Evolutionary conservation across 306 rosid genomes (phyloP).

Genomic region (Fragaria iinumae): DNA sequence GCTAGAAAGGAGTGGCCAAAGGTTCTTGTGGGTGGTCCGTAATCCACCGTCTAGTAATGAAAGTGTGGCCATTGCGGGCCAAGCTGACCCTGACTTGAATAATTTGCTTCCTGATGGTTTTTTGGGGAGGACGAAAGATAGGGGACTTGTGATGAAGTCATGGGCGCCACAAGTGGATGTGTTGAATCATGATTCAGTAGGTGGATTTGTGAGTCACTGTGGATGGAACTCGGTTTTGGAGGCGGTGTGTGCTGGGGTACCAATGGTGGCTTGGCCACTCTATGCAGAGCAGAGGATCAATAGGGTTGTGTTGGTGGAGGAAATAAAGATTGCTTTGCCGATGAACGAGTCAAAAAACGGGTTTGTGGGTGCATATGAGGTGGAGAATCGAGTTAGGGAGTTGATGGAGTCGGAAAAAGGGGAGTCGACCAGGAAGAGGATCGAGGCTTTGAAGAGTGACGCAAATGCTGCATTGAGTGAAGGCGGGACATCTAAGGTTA

Average conservation of each 20-base stretch:
- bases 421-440: conserved; percentile 6
- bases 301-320: conserved; percentile 37
- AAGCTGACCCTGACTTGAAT: conserved; percentile 30
- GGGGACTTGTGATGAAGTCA: conserved; percentile 41
- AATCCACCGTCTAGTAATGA: conserved; percentile 21
- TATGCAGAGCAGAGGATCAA: conserved; percentile 59
- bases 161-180: conserved; percentile 61
- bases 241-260: conserved; percentile 43
- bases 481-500: conserved; percentile 23
- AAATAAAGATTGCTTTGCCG: conserved; percentile 45
- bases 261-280: conserved; percentile 57
- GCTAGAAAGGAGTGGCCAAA: conserved; percentile 46
- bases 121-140: conserved; percentile 37
- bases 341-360: conserved; percentile 28
- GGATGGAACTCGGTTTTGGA: conserved; percentile 78
- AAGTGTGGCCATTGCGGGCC: background rate
- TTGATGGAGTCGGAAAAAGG: conserved; percentile 41
- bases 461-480: conserved; percentile 17
- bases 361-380: conserved; percentile 34
- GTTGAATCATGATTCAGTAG: conserved; percentile 50
- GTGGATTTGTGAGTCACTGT: conserved; percentile 62
- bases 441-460: background rate
- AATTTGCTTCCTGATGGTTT: conserved; percentile 52
- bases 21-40: conserved; percentile 66
- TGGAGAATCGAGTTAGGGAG: conserved; percentile 46